phyloP scores from a whole-genome alignment of 306 rosid species.

The Quercus bicolor region DNA sequence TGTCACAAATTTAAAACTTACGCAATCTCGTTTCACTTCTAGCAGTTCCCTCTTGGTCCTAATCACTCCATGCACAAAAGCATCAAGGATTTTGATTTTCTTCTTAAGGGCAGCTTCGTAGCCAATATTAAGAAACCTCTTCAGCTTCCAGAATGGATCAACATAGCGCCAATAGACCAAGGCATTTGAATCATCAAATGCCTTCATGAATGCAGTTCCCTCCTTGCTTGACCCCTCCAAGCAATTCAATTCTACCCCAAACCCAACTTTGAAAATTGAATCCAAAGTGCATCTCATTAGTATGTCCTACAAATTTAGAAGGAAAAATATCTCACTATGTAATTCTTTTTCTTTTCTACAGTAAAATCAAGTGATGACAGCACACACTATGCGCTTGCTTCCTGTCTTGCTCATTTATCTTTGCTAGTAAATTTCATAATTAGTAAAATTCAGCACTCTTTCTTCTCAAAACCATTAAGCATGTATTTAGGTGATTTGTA shows the following conservation, averaged over 20 bases:
- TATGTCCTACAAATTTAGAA: constrained; percentile 36
- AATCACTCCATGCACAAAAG: constrained; percentile 48
- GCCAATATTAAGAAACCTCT: constrained; percentile 62
- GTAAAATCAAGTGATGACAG: not conserved
- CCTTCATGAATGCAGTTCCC: constrained; percentile 57
- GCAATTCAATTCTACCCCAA: constrained; percentile 81
- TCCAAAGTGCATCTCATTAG: constrained; percentile 68
- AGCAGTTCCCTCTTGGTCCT: constrained; percentile 37
- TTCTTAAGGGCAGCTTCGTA: constrained; percentile 53
- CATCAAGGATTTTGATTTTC: constrained; percentile 41
- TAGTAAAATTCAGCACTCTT: no score
- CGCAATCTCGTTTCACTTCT: constrained; percentile 32
- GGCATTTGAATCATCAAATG: constrained; percentile 73
- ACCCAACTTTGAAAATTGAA: constrained; percentile 83
- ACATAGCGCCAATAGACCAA: constrained; percentile 53
- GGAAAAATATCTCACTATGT: not conserved
- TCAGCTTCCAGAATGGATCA: constrained; percentile 71
- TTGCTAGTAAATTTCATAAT: no score
- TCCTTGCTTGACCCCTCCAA: constrained; percentile 58
- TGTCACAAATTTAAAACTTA: constrained; percentile 25
- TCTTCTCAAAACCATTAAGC: no score
- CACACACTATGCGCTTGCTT: not conserved
- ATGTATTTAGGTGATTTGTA: no score
- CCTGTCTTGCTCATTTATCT: no score
- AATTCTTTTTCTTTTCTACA: no score